phyloP scores from a whole-genome alignment of 2,329 filamentous ascomycete species.

The Aspergillus pseudoterreus region DNA sequence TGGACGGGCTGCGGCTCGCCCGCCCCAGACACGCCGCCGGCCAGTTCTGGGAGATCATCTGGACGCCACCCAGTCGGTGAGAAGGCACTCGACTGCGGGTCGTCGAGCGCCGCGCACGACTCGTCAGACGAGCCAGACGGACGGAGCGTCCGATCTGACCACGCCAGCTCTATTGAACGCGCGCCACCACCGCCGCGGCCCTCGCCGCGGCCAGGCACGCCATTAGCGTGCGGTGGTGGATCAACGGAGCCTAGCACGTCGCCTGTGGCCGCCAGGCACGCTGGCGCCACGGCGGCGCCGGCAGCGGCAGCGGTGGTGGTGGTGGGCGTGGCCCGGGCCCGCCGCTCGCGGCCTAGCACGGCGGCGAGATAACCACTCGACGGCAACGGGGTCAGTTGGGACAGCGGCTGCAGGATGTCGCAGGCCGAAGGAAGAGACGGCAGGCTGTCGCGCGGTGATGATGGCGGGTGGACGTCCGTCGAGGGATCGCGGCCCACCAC shows the following conservation, averaged over 20 bases:
- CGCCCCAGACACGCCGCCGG: constrained; percentile 8
- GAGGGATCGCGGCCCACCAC: constrained; percentile 7
- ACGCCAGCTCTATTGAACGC: not conserved
- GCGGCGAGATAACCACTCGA: constrained; percentile 23
- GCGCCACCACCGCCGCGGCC: not conserved
- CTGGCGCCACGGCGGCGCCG: not conserved
- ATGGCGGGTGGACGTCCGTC: not conserved
- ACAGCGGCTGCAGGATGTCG: constrained; percentile 23
- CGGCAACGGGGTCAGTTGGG: constrained; percentile 17
- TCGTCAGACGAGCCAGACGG: constrained; percentile 1
- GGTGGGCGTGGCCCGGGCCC: constrained; percentile 1
- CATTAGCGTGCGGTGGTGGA: not conserved
- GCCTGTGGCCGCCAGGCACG: not conserved
- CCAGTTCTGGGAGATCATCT: constrained; percentile 6
- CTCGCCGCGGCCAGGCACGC: not conserved
- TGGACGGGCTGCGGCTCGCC: constrained; percentile 15
- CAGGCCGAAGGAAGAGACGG: constrained; percentile 18
- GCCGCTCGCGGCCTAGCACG: constrained; percentile 12
- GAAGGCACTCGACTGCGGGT: constrained; percentile 8
- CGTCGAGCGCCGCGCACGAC: constrained; percentile 6
- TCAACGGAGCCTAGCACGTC: not conserved
- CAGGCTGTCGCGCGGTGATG: constrained; percentile 1
- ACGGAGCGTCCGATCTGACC: not conserved
- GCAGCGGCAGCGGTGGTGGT: not conserved
- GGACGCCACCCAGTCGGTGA: constrained; percentile 11